phyloP scores from a whole-genome alignment of 1,139 yeast species.

The Trichomonascaceae sp. region DNA sequence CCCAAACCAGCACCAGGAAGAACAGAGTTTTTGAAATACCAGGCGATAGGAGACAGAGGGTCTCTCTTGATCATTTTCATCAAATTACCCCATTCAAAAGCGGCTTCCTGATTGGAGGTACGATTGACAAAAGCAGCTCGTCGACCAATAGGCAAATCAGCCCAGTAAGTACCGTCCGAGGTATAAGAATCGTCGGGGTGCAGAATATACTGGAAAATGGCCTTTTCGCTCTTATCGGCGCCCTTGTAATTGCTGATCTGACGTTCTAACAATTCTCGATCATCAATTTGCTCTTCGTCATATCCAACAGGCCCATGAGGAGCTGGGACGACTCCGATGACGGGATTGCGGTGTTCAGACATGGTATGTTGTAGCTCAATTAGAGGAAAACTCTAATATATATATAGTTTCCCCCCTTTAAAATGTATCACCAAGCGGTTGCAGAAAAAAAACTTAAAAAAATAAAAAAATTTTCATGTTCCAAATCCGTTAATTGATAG shows the following conservation, averaged over 20 bases:
- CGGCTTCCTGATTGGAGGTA: slow-evolving; percentile 28
- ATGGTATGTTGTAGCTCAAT: background rate
- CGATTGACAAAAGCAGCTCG: slow-evolving; percentile 25
- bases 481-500: background rate
- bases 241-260: slow-evolving; percentile 20
- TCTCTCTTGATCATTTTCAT: slow-evolving; percentile 30
- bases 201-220: slow-evolving; percentile 29
- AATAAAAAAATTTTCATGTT: slow-evolving; percentile 1
- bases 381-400: background rate
- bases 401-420: background rate
- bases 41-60: slow-evolving; percentile 32
- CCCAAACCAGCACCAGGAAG: slow-evolving; percentile 36
- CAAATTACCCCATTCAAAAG: slow-evolving; percentile 23
- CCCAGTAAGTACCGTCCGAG: slow-evolving; percentile 35
- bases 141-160: slow-evolving; percentile 31
- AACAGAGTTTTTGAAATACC: slow-evolving; percentile 34
- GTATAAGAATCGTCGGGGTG: slow-evolving; percentile 32
- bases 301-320: slow-evolving; percentile 34
- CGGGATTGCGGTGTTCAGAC: slow-evolving; percentile 27
- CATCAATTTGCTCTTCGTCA: slow-evolving; percentile 25
- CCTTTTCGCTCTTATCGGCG: slow-evolving; percentile 30
- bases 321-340: slow-evolving; percentile 32
- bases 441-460: slow-evolving; percentile 1
- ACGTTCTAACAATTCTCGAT: slow-evolving; percentile 25
- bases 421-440: background rate